Conservation (phyloP, 1,284 basidiomycete genomes). For the Coniferiporia sulphurascens region DNA sequence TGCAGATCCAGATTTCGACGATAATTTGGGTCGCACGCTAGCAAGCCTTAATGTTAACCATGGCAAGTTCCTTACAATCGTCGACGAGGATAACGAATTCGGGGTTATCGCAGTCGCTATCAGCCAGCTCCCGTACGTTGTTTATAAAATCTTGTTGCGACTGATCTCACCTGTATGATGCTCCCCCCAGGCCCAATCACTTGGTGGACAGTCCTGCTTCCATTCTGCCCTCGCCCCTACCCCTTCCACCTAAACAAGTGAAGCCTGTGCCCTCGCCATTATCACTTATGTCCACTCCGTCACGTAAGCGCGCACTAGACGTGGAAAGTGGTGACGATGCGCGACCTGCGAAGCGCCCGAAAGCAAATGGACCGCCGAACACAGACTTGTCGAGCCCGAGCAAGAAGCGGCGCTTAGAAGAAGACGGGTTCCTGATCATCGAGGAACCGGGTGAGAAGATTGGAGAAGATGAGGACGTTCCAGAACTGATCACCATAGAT, state of each 20-base stretch:
- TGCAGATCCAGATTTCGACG: constrained; percentile 87
- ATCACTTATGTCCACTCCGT: constrained; percentile 35
- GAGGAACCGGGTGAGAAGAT: constrained; percentile 52
- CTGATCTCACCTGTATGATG: constrained; percentile 4
- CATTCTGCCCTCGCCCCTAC: constrained; percentile 59
- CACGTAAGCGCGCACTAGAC: constrained; percentile 50
- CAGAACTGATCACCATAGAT: constrained; percentile 17
- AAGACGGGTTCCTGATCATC: constrained; percentile 66
- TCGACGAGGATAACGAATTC: constrained; percentile 82
- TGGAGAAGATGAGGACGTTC: constrained; percentile 43
- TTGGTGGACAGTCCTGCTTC: constrained; percentile 42
- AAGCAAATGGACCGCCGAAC: constrained; percentile 24
- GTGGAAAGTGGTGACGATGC: constrained; percentile 48
- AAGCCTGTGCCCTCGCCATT: constrained; percentile 36
- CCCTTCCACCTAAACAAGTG: constrained; percentile 43
- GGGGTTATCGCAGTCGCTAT: constrained; percentile 73
- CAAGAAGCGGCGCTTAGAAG: constrained; percentile 59
- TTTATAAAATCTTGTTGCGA: constrained; percentile 7
- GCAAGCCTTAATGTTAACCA: constrained; percentile 64
- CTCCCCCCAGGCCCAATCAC: constrained; percentile 44
- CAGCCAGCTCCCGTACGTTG: constrained; percentile 63
- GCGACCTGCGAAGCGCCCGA: constrained; percentile 51
- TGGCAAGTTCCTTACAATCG: constrained; percentile 83
- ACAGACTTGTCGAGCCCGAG: constrained; percentile 43
- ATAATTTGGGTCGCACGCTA: constrained; percentile 72